phyloP scores from a whole-genome alignment of 2,329 filamentous ascomycete species.

The Pseudogymnoascus sp. region DNA sequence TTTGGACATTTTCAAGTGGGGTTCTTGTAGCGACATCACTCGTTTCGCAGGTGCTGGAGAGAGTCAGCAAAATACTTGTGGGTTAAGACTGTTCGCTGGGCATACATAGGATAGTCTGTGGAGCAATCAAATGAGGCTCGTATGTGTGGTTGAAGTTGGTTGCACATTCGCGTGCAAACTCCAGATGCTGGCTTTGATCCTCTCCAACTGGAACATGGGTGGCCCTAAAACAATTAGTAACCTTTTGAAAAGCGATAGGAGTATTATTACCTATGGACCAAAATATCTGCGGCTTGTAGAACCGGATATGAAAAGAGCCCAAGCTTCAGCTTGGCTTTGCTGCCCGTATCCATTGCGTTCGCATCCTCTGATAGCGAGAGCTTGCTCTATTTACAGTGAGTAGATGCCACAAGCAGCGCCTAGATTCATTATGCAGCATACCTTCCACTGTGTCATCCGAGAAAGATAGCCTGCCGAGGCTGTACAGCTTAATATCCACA shows the following conservation, averaged over 20 bases:
- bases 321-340: constrained; percentile 62
- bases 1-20: constrained; percentile 88
- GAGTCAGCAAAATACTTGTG: constrained; percentile 8
- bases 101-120: constrained; percentile 64
- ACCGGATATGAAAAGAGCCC: constrained; percentile 95
- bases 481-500: constrained; percentile 93
- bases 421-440: constrained; percentile 27
- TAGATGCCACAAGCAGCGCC: constrained; percentile 10
- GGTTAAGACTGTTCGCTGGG: background rate
- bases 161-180: constrained; percentile 81
- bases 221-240: constrained; percentile 41
- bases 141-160: constrained; percentile 78
- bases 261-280: constrained; percentile 61
- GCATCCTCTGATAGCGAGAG: constrained; percentile 53
- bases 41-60: constrained; percentile 54
- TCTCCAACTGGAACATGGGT: constrained; percentile 96
- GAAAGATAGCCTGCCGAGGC: constrained; percentile 90
- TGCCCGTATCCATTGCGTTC: constrained; percentile 47
- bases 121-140: constrained; percentile 52
- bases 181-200: constrained; percentile 88
- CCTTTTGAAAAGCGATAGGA: background rate
- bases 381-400: constrained; percentile 51
- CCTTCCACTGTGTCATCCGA: constrained; percentile 99
- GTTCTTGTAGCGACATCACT: constrained; percentile 81
- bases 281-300: constrained; percentile 86